phyloP scores from a whole-genome alignment of 306 rosid species.

The Comarum palustre region DNA sequence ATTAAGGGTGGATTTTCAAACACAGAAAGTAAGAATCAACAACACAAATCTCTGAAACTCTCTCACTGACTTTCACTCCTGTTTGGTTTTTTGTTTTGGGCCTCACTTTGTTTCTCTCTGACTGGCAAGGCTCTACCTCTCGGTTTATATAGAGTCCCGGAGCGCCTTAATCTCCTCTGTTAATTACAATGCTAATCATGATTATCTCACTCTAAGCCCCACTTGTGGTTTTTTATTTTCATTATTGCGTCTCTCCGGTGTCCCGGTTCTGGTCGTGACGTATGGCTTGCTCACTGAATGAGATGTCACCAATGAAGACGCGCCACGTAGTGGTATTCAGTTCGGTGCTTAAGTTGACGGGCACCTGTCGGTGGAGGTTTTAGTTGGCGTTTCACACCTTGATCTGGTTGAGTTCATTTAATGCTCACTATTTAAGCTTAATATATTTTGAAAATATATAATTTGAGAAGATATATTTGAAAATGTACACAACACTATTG shows the following conservation, averaged over 20 bases:
- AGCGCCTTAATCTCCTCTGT: slow-evolving; percentile 6
- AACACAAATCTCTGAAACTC: neutral
- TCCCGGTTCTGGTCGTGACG: slow-evolving; percentile 20
- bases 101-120: slow-evolving; percentile 47
- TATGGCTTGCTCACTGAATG: neutral
- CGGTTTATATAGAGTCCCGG: slow-evolving; percentile 34
- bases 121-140: neutral
- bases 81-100: neutral
- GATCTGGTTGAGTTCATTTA: neutral
- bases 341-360: too few species aligned
- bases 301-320: neutral
- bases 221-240: slow-evolving; percentile 7
- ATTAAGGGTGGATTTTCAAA: slow-evolving; percentile 32
- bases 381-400: slow-evolving; percentile 36
- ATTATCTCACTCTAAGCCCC: slow-evolving; percentile 33
- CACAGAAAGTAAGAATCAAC: neutral
- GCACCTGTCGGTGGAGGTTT: slow-evolving; percentile 38
- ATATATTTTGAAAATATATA: neutral
- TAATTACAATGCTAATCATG: slow-evolving; percentile 22
- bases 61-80: neutral
- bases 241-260: neutral
- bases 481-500: neutral
- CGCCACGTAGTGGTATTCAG: neutral
- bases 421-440: neutral
- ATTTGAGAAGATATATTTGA: neutral